Evolutionary conservation across 208 protist species (phyloP).

Genomic region (Trypanosomatidae sp.): DNA sequence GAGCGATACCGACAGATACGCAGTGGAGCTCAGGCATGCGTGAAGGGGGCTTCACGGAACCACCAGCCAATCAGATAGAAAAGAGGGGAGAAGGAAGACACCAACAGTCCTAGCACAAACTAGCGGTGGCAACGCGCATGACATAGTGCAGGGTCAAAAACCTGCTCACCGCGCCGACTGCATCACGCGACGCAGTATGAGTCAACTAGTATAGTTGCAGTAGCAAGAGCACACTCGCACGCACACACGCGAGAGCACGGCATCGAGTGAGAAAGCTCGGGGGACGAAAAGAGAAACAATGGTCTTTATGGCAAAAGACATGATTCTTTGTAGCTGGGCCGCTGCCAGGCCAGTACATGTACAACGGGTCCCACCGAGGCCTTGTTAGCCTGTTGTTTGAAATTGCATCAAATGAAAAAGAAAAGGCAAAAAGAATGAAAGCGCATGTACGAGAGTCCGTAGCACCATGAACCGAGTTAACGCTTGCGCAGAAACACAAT

Average conservation of each 20-base stretch:
- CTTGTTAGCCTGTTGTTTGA: not conserved
- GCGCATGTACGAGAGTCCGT: not conserved
- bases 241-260: not conserved
- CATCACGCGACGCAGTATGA: not conserved
- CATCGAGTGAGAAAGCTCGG: not conserved
- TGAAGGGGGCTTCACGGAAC: not conserved
- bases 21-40: not conserved
- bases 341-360: not conserved
- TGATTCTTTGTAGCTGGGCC: not conserved
- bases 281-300: not conserved
- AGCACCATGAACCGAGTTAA: constrained; percentile 35
- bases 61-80: not conserved
- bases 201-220: not conserved
- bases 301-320: too few relatives aligned
- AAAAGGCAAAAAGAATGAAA: constrained; percentile 18
- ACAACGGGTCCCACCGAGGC: not conserved
- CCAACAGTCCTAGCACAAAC: not conserved
- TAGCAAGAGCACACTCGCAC: not conserved
- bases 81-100: not conserved
- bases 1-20: not conserved
- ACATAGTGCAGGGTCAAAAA: not conserved
- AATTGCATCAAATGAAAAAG: constrained; percentile 12
- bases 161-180: not conserved
- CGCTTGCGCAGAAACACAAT: constrained; percentile 93
- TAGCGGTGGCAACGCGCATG: not conserved